phyloP scores from a whole-genome alignment of 108 stramenopile genomes.

The Aureococcus anophagefferens region DNA sequence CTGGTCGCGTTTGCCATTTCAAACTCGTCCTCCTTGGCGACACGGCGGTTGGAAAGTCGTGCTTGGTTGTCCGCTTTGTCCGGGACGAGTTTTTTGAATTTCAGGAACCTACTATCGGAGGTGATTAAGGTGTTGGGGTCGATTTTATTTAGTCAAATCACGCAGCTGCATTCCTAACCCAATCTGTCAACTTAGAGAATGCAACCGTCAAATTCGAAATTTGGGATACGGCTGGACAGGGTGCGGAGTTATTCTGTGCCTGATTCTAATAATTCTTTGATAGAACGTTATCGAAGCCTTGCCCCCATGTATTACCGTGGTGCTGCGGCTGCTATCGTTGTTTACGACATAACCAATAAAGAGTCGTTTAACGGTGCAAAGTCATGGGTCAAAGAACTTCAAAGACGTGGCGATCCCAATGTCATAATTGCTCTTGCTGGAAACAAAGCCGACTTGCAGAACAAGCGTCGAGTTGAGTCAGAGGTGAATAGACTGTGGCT shows the following conservation, averaged over 20 bases:
- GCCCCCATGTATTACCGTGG: slow-evolving; percentile 86
- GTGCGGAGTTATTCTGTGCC: background rate
- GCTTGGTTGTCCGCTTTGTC: slow-evolving; percentile 94
- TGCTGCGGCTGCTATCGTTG: slow-evolving; percentile 77
- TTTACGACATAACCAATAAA: slow-evolving; percentile 94
- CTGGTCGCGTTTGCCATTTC: slow-evolving; percentile 90
- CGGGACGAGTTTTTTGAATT: slow-evolving; percentile 98
- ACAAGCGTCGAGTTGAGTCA: slow-evolving; percentile 57
- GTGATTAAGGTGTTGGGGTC: background rate
- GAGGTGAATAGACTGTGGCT: too few species aligned
- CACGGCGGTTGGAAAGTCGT: slow-evolving; percentile 92
- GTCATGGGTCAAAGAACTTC: slow-evolving; percentile 95
- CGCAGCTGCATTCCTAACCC: slow-evolving; percentile 94
- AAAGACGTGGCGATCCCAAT: slow-evolving; percentile 90
- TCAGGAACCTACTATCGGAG: slow-evolving; percentile 54
- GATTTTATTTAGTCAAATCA: too few species aligned
- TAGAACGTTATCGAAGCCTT: slow-evolving; percentile 55
- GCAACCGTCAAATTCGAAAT: slow-evolving; percentile 97
- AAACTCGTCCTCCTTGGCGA: slow-evolving; percentile 97
- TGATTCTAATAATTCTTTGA: background rate
- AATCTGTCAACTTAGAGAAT: slow-evolving; percentile 82
- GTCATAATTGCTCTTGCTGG: slow-evolving; percentile 93
- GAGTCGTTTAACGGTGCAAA: slow-evolving; percentile 95
- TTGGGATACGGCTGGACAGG: slow-evolving; percentile 91
- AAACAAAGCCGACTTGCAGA: slow-evolving; percentile 81